phyloP scores from a whole-genome alignment of 2,329 filamentous ascomycete genomes.

The Westerdykella aurantiaca region DNA sequence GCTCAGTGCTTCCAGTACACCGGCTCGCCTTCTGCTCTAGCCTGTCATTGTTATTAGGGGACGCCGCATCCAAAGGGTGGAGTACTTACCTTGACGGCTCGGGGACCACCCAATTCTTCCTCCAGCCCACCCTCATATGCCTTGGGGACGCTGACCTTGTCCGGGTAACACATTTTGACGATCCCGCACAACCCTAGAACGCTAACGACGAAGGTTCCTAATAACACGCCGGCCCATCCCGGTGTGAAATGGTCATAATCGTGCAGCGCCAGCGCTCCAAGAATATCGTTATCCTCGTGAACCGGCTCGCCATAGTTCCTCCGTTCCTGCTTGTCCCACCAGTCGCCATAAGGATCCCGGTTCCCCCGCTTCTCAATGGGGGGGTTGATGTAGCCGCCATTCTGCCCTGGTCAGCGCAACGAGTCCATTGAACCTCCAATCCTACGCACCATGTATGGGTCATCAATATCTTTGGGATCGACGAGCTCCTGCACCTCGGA shows the following conservation, averaged over 20 bases:
- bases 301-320: slow-evolving; percentile 95
- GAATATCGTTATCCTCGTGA: slow-evolving; percentile 91
- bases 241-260: slow-evolving; percentile 81
- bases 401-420: slow-evolving; percentile 47
- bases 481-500: slow-evolving; percentile 48
- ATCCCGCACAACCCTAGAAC: slow-evolving; percentile 38
- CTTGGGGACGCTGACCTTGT: slow-evolving; percentile 42
- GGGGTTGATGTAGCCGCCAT: slow-evolving; percentile 78
- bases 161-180: slow-evolving; percentile 40
- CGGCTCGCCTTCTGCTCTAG: background rate
- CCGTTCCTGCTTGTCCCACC: slow-evolving; percentile 97
- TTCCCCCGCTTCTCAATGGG: slow-evolving; percentile 77
- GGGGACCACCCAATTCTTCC: slow-evolving; percentile 43
- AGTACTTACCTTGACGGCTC: slow-evolving; percentile 37
- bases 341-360: slow-evolving; percentile 86
- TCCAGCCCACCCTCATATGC: slow-evolving; percentile 46
- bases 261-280: slow-evolving; percentile 83
- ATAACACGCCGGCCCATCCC: slow-evolving; percentile 60
- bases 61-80: background rate
- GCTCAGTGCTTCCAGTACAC: background rate
- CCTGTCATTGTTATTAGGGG: background rate
- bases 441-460: slow-evolving; percentile 57
- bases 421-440: background rate
- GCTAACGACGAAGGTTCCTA: slow-evolving; percentile 41
- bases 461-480: slow-evolving; percentile 38